Evolutionary conservation across 2,329 filamentous ascomycete species (phyloP).

Genomic region (Colletotrichum tamarilloi): DNA sequence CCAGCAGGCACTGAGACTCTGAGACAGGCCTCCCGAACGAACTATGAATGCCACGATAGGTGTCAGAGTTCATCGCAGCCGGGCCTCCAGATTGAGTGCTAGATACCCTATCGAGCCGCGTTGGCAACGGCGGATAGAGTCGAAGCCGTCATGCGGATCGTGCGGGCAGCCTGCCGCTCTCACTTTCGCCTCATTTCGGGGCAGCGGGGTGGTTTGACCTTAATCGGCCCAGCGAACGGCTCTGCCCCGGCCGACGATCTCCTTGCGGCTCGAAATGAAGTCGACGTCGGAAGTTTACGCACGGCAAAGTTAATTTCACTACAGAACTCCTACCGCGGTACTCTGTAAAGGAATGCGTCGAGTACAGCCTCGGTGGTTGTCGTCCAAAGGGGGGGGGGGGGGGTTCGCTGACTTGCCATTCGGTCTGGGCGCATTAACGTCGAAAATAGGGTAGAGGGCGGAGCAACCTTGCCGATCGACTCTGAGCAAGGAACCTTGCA

Average conservation of each 20-base stretch:
- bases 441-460: conserved; percentile 26
- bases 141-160: conserved; percentile 29
- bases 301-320: not conserved
- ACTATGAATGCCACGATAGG: not conserved
- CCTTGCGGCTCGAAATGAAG: conserved; percentile 8
- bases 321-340: not conserved
- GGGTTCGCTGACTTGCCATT: not conserved
- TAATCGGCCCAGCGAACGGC: not conserved
- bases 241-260: not conserved
- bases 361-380: not conserved
- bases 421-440: conserved; percentile 23
- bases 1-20: not conserved
- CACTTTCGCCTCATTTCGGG: not conserved
- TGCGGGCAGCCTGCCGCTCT: not conserved
- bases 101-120: not conserved
- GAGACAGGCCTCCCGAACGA: not conserved
- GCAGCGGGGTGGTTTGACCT: not conserved
- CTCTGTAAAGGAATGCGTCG: not conserved
- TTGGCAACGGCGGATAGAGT: conserved; percentile 3
- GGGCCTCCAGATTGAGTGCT: not conserved
- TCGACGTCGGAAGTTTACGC: conserved; percentile 6
- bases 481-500: conserved; percentile 9
- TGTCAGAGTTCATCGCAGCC: not conserved
- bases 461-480: conserved; percentile 10
- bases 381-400: not conserved